A percentile compares a stretch with the other conserved stretches of the same genome.
These are phyloP conservation scores for Rosa rugosa DNA, from an alignment of 306 rosid genomes.

Conservation along the genomic window DNA sequence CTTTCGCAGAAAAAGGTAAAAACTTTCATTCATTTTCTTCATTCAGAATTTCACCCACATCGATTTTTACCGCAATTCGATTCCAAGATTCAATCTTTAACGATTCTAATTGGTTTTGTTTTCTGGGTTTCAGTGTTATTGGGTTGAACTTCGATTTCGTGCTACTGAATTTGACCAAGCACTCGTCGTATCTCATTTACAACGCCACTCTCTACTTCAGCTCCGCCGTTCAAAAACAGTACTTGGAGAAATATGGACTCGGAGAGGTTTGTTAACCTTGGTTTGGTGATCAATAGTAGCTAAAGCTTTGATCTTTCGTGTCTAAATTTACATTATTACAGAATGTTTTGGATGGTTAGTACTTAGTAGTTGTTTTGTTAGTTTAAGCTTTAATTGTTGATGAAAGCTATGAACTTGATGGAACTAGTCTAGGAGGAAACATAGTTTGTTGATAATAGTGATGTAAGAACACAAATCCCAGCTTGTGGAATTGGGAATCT, in stretches of 20 bases:
- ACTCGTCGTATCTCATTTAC: constrained; percentile 66
- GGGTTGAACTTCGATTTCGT: constrained; percentile 81
- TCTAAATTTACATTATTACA: background rate
- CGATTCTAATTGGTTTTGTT: background rate
- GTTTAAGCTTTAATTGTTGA: background rate
- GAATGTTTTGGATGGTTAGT: background rate
- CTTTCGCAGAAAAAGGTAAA: constrained; percentile 67
- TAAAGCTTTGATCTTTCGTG: background rate
- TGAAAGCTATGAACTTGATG: background rate
- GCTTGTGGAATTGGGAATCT: background rate
- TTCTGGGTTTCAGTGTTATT: constrained; percentile 54
- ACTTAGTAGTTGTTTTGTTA: background rate
- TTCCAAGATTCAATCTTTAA: background rate
- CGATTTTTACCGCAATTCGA: background rate
- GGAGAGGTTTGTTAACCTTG: constrained; percentile 42
- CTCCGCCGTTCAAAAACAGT: constrained; percentile 62
- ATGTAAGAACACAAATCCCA: background rate
- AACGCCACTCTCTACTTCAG: constrained; percentile 75
- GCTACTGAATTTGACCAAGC: constrained; percentile 76
- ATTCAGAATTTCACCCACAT: too few relatives aligned
- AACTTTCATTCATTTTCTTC: background rate
- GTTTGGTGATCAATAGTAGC: background rate
- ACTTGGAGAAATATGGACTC: constrained; percentile 55
- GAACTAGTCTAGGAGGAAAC: background rate
- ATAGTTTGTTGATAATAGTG: background rate